These are phyloP conservation scores for Candida odintsovae DNA, from an alignment of 805 yeast genomes.

Conservation along the genomic window DNA sequence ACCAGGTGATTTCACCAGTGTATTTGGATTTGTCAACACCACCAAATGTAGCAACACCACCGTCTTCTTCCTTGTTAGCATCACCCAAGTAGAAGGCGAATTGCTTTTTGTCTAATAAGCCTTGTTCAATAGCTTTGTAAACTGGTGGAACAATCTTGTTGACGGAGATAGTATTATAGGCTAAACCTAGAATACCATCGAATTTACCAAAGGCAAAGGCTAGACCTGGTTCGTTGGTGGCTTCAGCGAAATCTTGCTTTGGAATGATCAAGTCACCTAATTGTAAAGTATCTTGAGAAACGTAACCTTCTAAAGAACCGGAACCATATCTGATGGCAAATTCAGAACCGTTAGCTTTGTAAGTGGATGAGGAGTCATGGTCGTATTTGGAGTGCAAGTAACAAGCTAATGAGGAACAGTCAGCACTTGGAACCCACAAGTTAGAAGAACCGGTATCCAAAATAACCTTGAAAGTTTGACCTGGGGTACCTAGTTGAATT, in stretches of 20 bases:
- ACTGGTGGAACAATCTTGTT: slow-evolving; percentile 89
- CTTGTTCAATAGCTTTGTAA: slow-evolving; percentile 79
- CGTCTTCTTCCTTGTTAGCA: slow-evolving; percentile 57
- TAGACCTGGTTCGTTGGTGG: slow-evolving; percentile 94
- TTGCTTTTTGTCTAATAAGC: slow-evolving; percentile 75
- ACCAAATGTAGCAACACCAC: slow-evolving; percentile 94
- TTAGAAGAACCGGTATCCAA: slow-evolving; percentile 96
- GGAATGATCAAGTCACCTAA: slow-evolving; percentile 83
- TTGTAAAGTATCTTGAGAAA: slow-evolving; percentile 77
- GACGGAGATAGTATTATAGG: slow-evolving; percentile 86
- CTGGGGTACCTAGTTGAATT: slow-evolving; percentile 87
- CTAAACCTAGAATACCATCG: slow-evolving; percentile 96
- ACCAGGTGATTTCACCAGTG: slow-evolving; percentile 84
- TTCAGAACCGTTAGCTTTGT: slow-evolving; percentile 79
- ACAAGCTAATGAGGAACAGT: slow-evolving; percentile 93
- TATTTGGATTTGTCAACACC: slow-evolving; percentile 77
- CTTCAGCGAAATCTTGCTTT: slow-evolving; percentile 93
- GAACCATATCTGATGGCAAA: slow-evolving; percentile 89
- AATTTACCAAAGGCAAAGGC: slow-evolving; percentile 98
- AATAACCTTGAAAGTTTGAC: slow-evolving; percentile 88
- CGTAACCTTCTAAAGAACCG: slow-evolving; percentile 87
- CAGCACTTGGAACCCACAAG: slow-evolving; percentile 90
- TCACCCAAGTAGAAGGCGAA: slow-evolving; percentile 92
- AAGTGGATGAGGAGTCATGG: slow-evolving; percentile 74
- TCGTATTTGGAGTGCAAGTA: slow-evolving; percentile 89